Conservation (phyloP, 306 rosid species). For the Luffa aegyptiaca region DNA sequence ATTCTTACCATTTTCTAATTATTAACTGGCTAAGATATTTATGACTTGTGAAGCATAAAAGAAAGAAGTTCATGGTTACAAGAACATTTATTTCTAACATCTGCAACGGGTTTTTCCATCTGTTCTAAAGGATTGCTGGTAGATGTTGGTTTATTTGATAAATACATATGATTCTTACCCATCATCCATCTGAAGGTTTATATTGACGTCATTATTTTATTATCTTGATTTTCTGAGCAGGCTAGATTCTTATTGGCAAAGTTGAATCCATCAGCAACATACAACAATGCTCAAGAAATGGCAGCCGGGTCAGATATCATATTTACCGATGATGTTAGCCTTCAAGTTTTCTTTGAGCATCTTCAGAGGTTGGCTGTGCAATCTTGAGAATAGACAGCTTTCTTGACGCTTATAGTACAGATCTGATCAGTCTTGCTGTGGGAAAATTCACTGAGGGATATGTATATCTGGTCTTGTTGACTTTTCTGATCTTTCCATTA, state of each 20-base stretch:
- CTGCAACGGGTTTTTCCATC: background rate
- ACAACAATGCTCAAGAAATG: conserved; percentile 77
- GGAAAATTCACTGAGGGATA: conserved; percentile 18
- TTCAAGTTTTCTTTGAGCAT: conserved; percentile 96
- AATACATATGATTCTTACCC: background rate
- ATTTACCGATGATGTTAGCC: conserved; percentile 94
- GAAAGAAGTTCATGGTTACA: background rate
- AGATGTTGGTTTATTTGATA: background rate
- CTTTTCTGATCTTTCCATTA: conserved; percentile 34
- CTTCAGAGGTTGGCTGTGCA: conserved; percentile 96
- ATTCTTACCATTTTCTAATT: background rate
- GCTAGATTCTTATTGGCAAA: conserved; percentile 91
- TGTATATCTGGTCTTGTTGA: conserved; percentile 30
- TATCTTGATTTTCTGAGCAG: conserved; percentile 26
- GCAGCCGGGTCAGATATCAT: conserved; percentile 87
- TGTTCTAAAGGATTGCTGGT: background rate
- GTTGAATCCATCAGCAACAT: conserved; percentile 95
- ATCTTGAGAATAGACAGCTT: conserved; percentile 46
- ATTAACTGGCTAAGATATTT: background rate
- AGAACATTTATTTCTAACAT: background rate
- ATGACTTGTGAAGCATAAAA: background rate
- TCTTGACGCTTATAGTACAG: conserved; percentile 22
- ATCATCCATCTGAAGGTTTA: background rate
- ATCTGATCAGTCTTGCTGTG: conserved; percentile 29
- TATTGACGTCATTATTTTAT: background rate